These are phyloP conservation scores for Oxyria digyna DNA, from an alignment of 148 eudicot species.

Conservation along the genomic window DNA sequence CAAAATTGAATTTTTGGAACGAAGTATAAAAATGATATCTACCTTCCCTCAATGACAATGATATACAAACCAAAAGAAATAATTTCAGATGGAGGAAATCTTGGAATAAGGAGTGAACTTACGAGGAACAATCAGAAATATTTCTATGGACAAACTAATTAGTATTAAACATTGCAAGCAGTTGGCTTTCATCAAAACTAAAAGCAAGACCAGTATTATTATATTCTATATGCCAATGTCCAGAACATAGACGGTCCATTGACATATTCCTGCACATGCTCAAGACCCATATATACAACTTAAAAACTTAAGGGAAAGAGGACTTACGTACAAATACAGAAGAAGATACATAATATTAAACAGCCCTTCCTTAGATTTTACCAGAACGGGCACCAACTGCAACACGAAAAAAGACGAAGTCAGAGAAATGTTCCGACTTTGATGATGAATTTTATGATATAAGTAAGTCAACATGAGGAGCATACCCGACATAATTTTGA, in stretches of 20 bases:
- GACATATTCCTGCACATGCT: slow-evolving; percentile 3
- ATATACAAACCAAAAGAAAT: too few species aligned
- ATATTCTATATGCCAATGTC: not conserved
- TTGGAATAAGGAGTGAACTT: too few species aligned
- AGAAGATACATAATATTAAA: not conserved
- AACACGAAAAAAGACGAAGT: not conserved
- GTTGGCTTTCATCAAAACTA: not conserved
- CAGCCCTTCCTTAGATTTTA: slow-evolving; percentile 19
- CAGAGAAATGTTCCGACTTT: not conserved
- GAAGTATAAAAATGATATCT: too few species aligned
- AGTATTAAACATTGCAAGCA: not conserved
- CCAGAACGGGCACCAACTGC: slow-evolving; percentile 99
- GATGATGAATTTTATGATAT: not conserved
- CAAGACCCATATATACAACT: slow-evolving; percentile 2
- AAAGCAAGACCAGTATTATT: not conserved
- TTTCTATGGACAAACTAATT: not conserved
- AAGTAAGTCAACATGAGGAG: not conserved
- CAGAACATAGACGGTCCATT: not conserved
- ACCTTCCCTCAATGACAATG: too few species aligned
- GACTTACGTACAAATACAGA: not conserved
- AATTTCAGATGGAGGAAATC: too few species aligned
- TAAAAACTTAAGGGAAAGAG: not conserved
- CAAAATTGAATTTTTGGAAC: too few species aligned
- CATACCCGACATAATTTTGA: slow-evolving; percentile 98
- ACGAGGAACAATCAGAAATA: not conserved